These are phyloP conservation scores for Colletotrichum sp. DNA, from an alignment of 2,329 filamentous ascomycete genomes.

Conservation along the genomic window DNA sequence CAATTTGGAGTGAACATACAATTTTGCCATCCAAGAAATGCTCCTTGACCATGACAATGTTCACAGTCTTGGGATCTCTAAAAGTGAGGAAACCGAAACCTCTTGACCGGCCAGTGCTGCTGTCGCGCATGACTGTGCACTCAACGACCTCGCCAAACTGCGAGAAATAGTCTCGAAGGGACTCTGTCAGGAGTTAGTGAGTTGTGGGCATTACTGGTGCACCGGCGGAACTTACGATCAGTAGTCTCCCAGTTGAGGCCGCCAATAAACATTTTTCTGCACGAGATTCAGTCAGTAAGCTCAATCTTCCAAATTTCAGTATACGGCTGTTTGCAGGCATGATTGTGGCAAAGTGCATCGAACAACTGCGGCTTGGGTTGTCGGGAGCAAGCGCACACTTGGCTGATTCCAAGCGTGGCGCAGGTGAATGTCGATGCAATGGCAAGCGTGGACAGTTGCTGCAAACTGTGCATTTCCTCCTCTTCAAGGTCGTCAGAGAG, in stretches of 20 bases:
- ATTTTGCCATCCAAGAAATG: constrained; percentile 98
- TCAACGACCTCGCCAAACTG: constrained; percentile 97
- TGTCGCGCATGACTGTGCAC: constrained; percentile 99
- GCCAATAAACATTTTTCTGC: constrained; percentile 99
- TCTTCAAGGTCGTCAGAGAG: background rate
- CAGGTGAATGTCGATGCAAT: background rate
- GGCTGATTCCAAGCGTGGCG: background rate
- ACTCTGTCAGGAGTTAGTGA: constrained; percentile 66
- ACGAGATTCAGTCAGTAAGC: constrained; percentile 10
- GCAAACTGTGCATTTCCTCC: background rate
- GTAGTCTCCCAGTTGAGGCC: constrained; percentile 99
- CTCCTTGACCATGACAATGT: constrained; percentile 99
- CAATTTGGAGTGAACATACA: constrained; percentile 61
- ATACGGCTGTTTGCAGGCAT: background rate
- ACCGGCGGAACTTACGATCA: constrained; percentile 73
- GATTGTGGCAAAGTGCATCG: background rate
- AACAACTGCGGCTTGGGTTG: background rate
- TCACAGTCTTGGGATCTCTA: constrained; percentile 96
- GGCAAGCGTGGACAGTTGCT: background rate
- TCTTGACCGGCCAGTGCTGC: constrained; percentile 88
- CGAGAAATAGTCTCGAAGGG: constrained; percentile 94
- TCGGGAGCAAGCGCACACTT: background rate
- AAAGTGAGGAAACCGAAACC: constrained; percentile 98
- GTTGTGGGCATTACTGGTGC: background rate
- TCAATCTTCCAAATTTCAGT: background rate